Base-by-base conservation (phyloP, 768 basidiomycete genomes). In the Pleurotus salmoneostramineus region DNA sequence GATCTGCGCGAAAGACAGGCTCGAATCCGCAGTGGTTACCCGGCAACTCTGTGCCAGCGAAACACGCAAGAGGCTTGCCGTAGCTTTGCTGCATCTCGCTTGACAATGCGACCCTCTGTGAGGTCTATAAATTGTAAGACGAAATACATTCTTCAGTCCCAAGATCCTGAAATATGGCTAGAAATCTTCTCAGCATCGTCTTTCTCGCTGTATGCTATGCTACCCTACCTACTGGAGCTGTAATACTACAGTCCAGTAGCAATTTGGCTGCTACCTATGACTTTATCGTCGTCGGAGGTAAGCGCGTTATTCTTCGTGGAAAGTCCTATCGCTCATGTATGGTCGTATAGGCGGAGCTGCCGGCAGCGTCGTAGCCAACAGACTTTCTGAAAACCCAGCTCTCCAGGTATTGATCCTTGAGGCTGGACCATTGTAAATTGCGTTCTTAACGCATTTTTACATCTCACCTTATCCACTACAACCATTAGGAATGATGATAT, bases 311-410 rank as follows among this genome's bases (percentile, higher is more conserved):
- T 40, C 56, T 11, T 32, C 33, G 10, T n/a, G 55, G 36, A 14
- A 46, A 6, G 50, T 46, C 45, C 27, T 50, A 35, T 4, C 55
- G 6, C 58, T 50, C n/a, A 58, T 32, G 45, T 61, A 34, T 47
- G 46, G 6, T 27, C 3, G 21, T 6, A 17, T 11, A 61, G 61
- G 61, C 32, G 59, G 61, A 21, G 60, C 61, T 2, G 61, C 60
- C 6, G 58, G 42, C 7, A 47, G 21, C 4, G 45, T 47, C 7
- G 21, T 47, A 7, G 45, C 45, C 12, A 47, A 47, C 21, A 12
- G 57, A 33, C 40, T 62, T 37, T 57, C 56, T 5, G 61, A 62
- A 42, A 60, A 62, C 42, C 56, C 56, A 7, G 12, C 35, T 10
- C 40, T 34, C 33, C 32, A 31, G 32, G 59, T 62, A 5, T 45